Conservation (phyloP, 352 stramenopile species). For the Pythium chondricola region DNA sequence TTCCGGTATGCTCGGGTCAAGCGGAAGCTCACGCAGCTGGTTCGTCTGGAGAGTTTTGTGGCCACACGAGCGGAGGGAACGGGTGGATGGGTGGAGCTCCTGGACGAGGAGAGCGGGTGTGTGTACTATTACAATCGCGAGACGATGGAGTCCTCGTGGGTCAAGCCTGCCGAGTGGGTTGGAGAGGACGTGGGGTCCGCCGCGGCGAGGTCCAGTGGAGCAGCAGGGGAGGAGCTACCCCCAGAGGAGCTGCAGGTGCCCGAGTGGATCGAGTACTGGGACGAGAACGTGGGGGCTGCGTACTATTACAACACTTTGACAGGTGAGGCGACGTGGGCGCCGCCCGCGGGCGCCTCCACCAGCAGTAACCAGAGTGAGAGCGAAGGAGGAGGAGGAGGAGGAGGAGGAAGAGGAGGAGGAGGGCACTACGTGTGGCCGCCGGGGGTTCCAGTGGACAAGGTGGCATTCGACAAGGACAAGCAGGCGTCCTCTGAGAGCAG, state of each 20-base stretch:
- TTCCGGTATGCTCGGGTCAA: slow-evolving; percentile 45
- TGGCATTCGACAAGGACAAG: slow-evolving; percentile 1
- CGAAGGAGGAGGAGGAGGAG: too few species aligned
- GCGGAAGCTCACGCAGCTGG: slow-evolving; percentile 28
- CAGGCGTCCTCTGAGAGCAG: background rate
- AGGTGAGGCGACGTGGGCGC: slow-evolving; percentile 60
- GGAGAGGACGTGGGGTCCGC: slow-evolving; percentile 7
- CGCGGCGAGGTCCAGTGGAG: too few species aligned
- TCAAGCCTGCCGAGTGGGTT: slow-evolving; percentile 26
- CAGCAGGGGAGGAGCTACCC: slow-evolving; percentile 1
- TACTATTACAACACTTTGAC: slow-evolving; percentile 74
- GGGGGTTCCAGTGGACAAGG: slow-evolving; percentile 6
- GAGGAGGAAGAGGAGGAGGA: too few species aligned
- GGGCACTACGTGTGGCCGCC: slow-evolving; percentile 8
- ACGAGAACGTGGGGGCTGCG: slow-evolving; percentile 49
- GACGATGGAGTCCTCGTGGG: slow-evolving; percentile 50
- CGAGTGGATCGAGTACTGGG: slow-evolving; percentile 72
- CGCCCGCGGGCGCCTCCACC: slow-evolving; percentile 22
- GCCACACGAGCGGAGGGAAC: background rate
- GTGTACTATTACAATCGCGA: slow-evolving; percentile 66
- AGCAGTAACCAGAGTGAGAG: slow-evolving; percentile 11
- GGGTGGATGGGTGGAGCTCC: slow-evolving; percentile 53
- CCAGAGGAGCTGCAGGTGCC: background rate
- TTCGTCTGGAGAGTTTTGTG: slow-evolving; percentile 21
- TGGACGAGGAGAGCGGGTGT: slow-evolving; percentile 56